A percentile compares a stretch with the other conserved stretches of the same genome.
Evolutionary conservation across 805 yeast species (phyloP).

Genomic region (Wickerhamomyces silvicola): DNA sequence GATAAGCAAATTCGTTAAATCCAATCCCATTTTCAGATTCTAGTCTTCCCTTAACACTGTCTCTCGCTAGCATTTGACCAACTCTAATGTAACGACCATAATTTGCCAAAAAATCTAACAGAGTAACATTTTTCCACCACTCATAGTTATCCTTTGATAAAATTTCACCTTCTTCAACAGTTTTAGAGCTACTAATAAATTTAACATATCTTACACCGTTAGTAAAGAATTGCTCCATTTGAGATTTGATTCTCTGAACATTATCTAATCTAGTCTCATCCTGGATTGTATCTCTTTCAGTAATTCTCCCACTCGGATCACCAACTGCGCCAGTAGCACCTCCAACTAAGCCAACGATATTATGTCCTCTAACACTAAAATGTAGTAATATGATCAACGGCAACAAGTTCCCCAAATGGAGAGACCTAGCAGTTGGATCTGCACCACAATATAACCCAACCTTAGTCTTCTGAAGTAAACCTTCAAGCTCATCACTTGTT

Average conservation of each 20-base stretch:
- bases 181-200: conserved; percentile 19
- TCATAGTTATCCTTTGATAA: conserved; percentile 54
- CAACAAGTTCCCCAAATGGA: conserved; percentile 85
- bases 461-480: conserved; percentile 24
- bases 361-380: conserved; percentile 79
- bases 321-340: conserved; percentile 97
- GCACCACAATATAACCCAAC: conserved; percentile 85
- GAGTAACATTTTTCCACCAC: conserved; percentile 80
- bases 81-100: conserved; percentile 79
- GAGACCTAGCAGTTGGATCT: conserved; percentile 86
- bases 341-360: conserved; percentile 78
- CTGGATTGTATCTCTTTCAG: conserved; percentile 65
- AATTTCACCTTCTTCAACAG: conserved; percentile 34
- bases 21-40: conserved; percentile 73
- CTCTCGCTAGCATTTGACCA: conserved; percentile 82
- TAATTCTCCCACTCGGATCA: conserved; percentile 87
- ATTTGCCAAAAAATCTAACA: conserved; percentile 70
- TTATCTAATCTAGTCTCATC: conserved; percentile 46
- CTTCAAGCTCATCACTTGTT: conserved; percentile 29
- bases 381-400: conserved; percentile 84
- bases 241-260: conserved; percentile 51
- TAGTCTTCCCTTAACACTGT: conserved; percentile 74
- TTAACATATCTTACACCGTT: conserved; percentile 59
- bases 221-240: conserved; percentile 53
- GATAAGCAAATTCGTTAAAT: conserved; percentile 91